Conservation (phyloP, 202 grass and related monocot species). For the Bolboschoenoplectus hybrid region DNA sequence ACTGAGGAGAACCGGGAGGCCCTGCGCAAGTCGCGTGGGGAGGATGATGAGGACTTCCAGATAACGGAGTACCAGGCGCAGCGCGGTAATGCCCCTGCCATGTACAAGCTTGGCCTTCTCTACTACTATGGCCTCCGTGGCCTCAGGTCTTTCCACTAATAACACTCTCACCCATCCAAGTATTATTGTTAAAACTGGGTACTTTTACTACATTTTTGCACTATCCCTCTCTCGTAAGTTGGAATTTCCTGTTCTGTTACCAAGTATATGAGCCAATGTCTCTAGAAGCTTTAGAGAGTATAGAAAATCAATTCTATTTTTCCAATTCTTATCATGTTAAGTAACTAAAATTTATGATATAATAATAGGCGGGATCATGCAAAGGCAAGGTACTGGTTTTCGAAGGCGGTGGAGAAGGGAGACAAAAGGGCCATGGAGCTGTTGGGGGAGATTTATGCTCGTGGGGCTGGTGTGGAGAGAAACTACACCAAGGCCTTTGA, state of each 20-base stretch:
- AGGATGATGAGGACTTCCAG: constrained; percentile 96
- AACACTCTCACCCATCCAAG: not conserved
- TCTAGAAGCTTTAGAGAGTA: not conserved
- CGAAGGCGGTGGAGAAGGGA: constrained; percentile 84
- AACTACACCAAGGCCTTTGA: constrained; percentile 95
- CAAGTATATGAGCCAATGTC: not conserved
- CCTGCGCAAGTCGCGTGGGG: constrained; percentile 81
- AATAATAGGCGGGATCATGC: constrained; percentile 57
- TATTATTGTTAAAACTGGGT: not conserved
- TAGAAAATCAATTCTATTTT: not conserved
- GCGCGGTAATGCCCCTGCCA: constrained; percentile 69
- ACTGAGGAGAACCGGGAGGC: constrained; percentile 95
- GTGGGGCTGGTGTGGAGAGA: constrained; percentile 90
- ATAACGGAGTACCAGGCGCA: constrained; percentile 91
- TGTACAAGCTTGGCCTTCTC: constrained; percentile 86
- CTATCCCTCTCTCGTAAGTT: not conserved
- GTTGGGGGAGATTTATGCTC: constrained; percentile 92
- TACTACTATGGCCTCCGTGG: constrained; percentile 97
- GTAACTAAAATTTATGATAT: constrained; percentile 3
- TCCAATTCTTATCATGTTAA: not conserved
- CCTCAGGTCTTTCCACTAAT: constrained; percentile 41
- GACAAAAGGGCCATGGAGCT: constrained; percentile 75
- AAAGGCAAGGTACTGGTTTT: constrained; percentile 87
- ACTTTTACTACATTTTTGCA: not conserved
- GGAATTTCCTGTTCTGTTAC: not conserved